A percentile compares a stretch with the other conserved stretches of the same genome.
These are phyloP conservation scores for Mortierella sp. DNA, from an alignment of 371 early-diverging fungal genomes.

Conservation along the genomic window DNA sequence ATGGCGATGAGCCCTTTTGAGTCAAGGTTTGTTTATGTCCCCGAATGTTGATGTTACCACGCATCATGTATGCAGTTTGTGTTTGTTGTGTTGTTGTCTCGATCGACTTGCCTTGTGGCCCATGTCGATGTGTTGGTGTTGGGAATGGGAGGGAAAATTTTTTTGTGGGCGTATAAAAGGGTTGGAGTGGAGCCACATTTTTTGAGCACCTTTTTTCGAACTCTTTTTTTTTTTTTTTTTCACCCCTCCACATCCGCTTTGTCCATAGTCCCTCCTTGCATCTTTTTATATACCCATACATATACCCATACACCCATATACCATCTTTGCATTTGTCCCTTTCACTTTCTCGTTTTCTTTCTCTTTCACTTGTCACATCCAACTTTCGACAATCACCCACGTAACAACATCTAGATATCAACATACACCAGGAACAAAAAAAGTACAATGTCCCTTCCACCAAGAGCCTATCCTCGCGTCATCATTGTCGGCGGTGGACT, in stretches of 20 bases:
- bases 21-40: no score
- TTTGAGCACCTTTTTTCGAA: no score
- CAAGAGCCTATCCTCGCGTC: constrained; percentile 6
- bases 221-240: not conserved
- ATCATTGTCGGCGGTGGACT: constrained; percentile 12
- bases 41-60: no score
- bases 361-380: not conserved
- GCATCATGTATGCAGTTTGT: no score
- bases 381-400: not conserved
- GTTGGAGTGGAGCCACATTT: no score
- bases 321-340: not conserved
- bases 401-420: no score
- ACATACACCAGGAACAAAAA: not conserved
- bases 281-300: not conserved
- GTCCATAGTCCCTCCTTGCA: not conserved
- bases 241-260: not conserved
- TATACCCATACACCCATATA: not conserved
- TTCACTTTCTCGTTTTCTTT: not conserved
- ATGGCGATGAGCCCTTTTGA: no score
- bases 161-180: no score
- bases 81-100: no score
- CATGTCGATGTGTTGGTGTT: no score
- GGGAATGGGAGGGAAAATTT: no score
- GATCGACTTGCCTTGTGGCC: no score
- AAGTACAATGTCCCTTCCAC: not conserved